Evolutionary conservation across 2,329 filamentous ascomycete genomes (phyloP), one percentile per base, ranked within the genome.

Genomic region (Samsoniella hepiali): DNA sequence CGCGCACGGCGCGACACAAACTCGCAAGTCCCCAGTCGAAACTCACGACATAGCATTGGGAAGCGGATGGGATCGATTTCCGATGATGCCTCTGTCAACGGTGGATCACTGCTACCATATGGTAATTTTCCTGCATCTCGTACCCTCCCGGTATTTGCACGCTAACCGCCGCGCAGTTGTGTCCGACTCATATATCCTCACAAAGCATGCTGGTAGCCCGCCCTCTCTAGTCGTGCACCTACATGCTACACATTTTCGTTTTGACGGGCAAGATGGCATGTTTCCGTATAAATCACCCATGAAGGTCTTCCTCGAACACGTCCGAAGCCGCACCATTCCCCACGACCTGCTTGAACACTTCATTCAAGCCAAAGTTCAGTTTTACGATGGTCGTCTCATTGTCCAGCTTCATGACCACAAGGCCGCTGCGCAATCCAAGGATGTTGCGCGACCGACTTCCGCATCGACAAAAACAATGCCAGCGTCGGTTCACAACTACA

Each of bases 361-460:
- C 62, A 82, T 88, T 34, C 82, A 86, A 55, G 81, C 82, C 22
- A 86, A 87, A 27, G 89, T 97, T 15, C 82, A 84, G 10, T 98
- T 97, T 73, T 99, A 98, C 73, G 93, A 98, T 75, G 93, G 91
- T 38, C 97, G 94, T 72, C 83, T 99, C 63, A 98, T 99, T 68
- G 93, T 99, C 42, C 89, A 96, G 74, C 81, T 98, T n/a, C 86
- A 96, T 70, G 91, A 98, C 73, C 91, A 97, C 78, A 91, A 90
- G 70, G 87, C 89, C 0, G 79, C 79, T 49, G 82, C 82, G 54
- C 82, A 83, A 66, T 79, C 83, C 68, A 87, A 91, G 72, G 86
- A 84, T 79, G 63, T 83, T 79, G 57, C 81, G 78, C 58, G 79
- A 79, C 32, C 75, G 3, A 69, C 72, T 7, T 80, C 85, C 1